phyloP scores from a whole-genome alignment of 495 filamentous ascomycete species.

The Hypomontagnella submonticulosa region DNA sequence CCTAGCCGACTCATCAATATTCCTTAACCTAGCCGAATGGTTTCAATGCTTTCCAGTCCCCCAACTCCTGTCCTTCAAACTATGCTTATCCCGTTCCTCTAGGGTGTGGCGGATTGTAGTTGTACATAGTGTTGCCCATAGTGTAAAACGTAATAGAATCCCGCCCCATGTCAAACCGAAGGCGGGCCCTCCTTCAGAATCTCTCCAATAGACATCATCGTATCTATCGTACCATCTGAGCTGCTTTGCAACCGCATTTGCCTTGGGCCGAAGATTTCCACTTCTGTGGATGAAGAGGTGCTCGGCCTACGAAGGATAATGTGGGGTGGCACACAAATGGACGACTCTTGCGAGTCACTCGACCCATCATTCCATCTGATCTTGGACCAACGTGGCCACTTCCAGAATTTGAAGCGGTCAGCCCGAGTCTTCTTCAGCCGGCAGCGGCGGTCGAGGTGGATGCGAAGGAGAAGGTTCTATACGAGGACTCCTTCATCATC shows the following conservation, averaged over 20 bases:
- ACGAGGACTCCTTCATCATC: conserved; percentile 59
- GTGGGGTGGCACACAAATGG: conserved; percentile 33
- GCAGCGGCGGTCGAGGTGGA: conserved; percentile 33
- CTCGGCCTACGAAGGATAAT: conserved; percentile 19
- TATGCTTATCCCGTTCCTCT: conserved; percentile 14
- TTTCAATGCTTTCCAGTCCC: conserved; percentile 22
- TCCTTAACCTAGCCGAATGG: conserved; percentile 10
- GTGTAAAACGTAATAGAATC: background rate
- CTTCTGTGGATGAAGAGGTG: conserved; percentile 19
- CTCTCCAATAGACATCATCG: conserved; percentile 42
- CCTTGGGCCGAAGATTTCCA: conserved; percentile 41
- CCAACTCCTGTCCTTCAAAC: conserved; percentile 23
- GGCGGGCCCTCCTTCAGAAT: conserved; percentile 42
- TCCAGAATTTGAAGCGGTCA: conserved; percentile 44
- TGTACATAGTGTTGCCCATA: conserved; percentile 4
- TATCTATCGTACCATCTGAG: conserved; percentile 40
- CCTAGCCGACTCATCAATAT: conserved; percentile 1
- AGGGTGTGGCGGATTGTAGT: background rate
- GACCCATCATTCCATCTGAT: conserved; percentile 31
- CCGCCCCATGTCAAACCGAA: background rate
- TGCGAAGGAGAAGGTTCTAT: conserved; percentile 39
- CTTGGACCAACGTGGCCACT: conserved; percentile 39
- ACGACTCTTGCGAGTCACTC: conserved; percentile 27
- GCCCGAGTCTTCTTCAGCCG: conserved; percentile 37
- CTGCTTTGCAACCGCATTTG: conserved; percentile 28